Evolutionary conservation across 1,139 yeast species (phyloP), one percentile per base, ranked within the genome.

Genomic region (Groenewaldozyma auringiensis): DNA sequence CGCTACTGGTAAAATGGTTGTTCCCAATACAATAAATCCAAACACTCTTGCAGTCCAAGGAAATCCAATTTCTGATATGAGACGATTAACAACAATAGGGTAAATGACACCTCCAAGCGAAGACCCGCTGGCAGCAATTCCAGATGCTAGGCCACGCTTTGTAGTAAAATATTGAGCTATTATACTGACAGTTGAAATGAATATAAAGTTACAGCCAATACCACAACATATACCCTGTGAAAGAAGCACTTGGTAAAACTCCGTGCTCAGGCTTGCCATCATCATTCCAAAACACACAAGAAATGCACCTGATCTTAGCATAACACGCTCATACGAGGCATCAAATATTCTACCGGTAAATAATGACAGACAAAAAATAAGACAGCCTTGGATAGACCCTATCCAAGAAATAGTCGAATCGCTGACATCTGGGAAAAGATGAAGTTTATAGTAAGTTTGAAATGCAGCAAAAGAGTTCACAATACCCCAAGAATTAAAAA

Each of bases 61-160:
- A 62, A 71, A 58, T 47, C 83, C 83, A 57, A 77, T 65, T 42
- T 62, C 52, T 27, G 53, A 47, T 37, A 66, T 59, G 33, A 74
- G 53, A 3, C 58, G 56, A 25, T 68, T 60, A 11, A 70, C 60
- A 2, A 65, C 67, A 47, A 72, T 65, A 1, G 78, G 76, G 67
- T 73, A 74, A 21, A 70, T 68, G 17, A 81, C 70, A 2, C 87
- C 87, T 1, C 86, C 88, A 4, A 73, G 60, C 9, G 83, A 79
- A 1, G 83, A 72, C 0, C 86, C 85, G 1, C 79, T 72, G 0
- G 81, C 71, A 0, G 77, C 75, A 1, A 81, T 53, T 2, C 84
- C 83, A 11, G 72, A 62, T 1, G 83, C 86, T 22, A 79, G 59
- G 0, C 80, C 77, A 47, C 83, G 68, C 49, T 66, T 71, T 50